These are phyloP conservation scores for Globisporangium solare DNA, from an alignment of 352 stramenopile species.

Conservation along the genomic window DNA sequence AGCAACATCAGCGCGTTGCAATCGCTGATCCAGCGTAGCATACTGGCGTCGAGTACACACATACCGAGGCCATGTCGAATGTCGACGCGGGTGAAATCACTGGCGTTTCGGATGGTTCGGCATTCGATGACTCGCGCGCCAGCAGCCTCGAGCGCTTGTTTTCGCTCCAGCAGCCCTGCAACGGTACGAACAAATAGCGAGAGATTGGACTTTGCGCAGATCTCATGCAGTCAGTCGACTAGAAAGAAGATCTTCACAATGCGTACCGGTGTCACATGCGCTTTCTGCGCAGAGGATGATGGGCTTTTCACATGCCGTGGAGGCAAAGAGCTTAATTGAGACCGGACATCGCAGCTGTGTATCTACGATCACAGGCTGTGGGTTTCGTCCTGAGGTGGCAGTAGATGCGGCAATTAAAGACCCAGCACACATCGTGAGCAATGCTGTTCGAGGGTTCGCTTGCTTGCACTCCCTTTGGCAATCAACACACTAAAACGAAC, in stretches of 20 bases:
- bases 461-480: too few relatives aligned
- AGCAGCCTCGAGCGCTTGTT: conserved; percentile 30
- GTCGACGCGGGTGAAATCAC: conserved; percentile 37
- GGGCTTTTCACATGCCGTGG: conserved; percentile 58
- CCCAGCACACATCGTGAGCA: background rate
- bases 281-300: conserved; percentile 44
- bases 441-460: background rate
- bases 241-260: background rate
- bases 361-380: conserved; percentile 75
- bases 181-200: background rate
- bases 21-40: too few relatives aligned
- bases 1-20: background rate
- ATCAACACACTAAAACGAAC: background rate
- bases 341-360: conserved; percentile 57
- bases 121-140: conserved; percentile 49
- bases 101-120: conserved; percentile 7
- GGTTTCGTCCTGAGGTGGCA: conserved; percentile 39
- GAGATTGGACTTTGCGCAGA: background rate
- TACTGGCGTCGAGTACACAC: conserved; percentile 23
- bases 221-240: too few relatives aligned
- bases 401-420: background rate
- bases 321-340: conserved; percentile 73
- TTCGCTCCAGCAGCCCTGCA: conserved; percentile 34
- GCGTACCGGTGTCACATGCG: too few relatives aligned
- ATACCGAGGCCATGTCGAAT: conserved; percentile 57